Conservation (phyloP, 805 yeast species). For the Barnettozyma californica region DNA sequence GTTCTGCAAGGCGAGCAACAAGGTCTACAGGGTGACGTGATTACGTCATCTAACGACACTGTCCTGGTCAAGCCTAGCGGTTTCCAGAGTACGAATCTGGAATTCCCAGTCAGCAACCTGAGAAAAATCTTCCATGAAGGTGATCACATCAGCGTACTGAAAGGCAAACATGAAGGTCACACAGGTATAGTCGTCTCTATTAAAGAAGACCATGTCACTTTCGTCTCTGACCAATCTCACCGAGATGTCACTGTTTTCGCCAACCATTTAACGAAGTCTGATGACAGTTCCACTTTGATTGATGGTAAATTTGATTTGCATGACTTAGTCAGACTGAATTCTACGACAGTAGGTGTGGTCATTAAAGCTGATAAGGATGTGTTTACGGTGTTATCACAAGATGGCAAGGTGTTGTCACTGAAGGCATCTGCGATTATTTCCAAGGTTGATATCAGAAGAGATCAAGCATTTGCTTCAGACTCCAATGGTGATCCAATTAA, state of each 20-base stretch:
- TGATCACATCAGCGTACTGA: conserved; percentile 90
- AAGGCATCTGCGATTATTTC: conserved; percentile 80
- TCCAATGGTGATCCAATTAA: conserved; percentile 76
- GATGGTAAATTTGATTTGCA: conserved; percentile 79
- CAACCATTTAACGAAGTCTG: conserved; percentile 82
- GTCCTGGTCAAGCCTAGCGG: conserved; percentile 42
- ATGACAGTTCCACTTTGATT: conserved; percentile 77
- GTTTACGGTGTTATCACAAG: conserved; percentile 73
- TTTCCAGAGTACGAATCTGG: conserved; percentile 50
- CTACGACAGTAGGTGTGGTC: conserved; percentile 83
- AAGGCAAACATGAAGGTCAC: conserved; percentile 89
- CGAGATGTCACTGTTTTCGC: conserved; percentile 91
- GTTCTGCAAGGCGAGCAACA: conserved; percentile 91
- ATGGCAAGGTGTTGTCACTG: conserved; percentile 67
- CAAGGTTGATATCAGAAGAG: conserved; percentile 57
- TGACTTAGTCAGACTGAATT: conserved; percentile 83
- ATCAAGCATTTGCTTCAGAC: conserved; percentile 83
- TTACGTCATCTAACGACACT: conserved; percentile 60
- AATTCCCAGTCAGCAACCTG: conserved; percentile 75
- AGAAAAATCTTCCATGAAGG: conserved; percentile 86
- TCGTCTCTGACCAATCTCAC: conserved; percentile 83
- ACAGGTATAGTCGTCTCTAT: conserved; percentile 89
- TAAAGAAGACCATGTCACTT: conserved; percentile 78
- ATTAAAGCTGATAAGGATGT: conserved; percentile 86
- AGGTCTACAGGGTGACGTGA: conserved; percentile 77